These are phyloP conservation scores for Salix udensis DNA, from an alignment of 345 rosid species.

Conservation along the genomic window DNA sequence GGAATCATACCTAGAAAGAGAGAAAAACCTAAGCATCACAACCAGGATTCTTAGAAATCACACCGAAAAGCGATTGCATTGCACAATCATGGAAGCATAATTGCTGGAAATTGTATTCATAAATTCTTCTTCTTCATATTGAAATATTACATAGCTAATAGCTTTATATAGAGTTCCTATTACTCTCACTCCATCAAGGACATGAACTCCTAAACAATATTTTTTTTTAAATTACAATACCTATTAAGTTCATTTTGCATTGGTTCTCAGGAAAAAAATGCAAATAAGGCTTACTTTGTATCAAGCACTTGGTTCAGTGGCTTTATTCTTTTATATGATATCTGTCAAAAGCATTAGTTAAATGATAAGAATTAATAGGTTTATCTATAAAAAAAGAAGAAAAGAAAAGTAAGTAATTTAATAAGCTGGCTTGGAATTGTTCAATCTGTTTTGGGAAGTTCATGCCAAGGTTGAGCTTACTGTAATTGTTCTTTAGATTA, in stretches of 20 bases:
- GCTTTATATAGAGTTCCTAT: background rate
- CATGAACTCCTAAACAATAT: background rate
- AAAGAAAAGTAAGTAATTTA: background rate
- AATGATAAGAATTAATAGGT: background rate
- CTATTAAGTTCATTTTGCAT: background rate
- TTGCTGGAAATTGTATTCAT: background rate
- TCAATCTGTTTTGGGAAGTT: background rate
- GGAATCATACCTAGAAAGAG: background rate
- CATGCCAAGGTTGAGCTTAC: background rate
- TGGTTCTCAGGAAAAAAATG: background rate
- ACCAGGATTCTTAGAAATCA: background rate
- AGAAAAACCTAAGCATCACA: background rate
- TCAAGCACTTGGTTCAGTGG: background rate
- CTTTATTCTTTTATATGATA: too few species aligned
- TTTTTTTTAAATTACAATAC: too few species aligned
- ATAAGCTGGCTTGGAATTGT: background rate
- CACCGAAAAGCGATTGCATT: too few species aligned
- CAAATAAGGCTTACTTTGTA: too few species aligned
- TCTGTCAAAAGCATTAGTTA: background rate
- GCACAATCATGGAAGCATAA: background rate
- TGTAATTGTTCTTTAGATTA: background rate
- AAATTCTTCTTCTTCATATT: background rate
- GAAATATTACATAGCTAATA: background rate
- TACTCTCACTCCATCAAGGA: background rate
- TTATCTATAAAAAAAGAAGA: background rate